Evolutionary conservation across 345 rosid genomes (phyloP).

Genomic region (Gossypium bickii): DNA sequence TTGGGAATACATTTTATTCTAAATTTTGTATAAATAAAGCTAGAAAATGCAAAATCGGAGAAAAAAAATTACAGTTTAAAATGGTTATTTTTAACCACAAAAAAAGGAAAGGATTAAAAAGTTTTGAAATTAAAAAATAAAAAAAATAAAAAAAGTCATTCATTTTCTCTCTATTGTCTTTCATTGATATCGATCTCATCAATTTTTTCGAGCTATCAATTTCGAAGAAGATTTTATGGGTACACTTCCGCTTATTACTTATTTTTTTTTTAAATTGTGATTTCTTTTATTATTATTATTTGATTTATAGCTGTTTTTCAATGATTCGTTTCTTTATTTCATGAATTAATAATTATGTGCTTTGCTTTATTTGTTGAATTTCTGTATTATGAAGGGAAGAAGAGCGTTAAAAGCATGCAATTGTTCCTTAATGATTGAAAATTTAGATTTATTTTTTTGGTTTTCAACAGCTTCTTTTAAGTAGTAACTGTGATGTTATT

Average conservation of each 20-base stretch:
- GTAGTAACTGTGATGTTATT: no score
- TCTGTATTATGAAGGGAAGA: conserved; percentile 4
- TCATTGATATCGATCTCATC: not conserved
- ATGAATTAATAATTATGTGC: not conserved
- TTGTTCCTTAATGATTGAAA: no score
- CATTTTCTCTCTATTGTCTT: not conserved
- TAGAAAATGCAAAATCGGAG: no score
- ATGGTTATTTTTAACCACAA: no score
- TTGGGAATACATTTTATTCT: no score
- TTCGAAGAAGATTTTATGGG: not conserved
- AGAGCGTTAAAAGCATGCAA: not conserved
- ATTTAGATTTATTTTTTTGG: not conserved
- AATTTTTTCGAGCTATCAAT: not conserved
- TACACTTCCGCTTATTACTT: not conserved
- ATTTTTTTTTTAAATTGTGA: not conserved
- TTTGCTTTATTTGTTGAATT: not conserved
- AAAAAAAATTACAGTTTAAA: no score
- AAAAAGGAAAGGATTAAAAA: no score
- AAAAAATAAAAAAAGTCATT: not conserved
- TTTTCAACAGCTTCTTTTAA: conserved; percentile 7
- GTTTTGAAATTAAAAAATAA: not conserved
- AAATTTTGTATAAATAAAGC: no score
- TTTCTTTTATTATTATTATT: not conserved
- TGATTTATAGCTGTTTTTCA: not conserved
- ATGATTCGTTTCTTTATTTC: not conserved